Percentiles rank a stretch among this genome's conserved stretches.
These are phyloP conservation scores for Fusarium praegraminearum DNA, from an alignment of 2,329 filamentous ascomycete genomes.

Conservation along the genomic window DNA sequence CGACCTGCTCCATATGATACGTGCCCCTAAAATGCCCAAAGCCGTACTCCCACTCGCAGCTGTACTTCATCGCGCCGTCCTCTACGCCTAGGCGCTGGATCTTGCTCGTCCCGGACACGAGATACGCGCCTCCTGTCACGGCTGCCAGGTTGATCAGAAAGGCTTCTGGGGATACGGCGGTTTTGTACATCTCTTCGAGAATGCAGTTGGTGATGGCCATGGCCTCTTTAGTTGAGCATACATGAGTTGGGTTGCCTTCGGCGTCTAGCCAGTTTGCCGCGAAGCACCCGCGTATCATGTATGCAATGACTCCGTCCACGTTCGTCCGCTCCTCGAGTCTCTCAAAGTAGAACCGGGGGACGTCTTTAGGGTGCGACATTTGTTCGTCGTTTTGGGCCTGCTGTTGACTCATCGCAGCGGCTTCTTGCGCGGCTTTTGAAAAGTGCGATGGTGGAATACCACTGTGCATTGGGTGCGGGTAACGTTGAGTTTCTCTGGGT, in stretches of 20 bases:
- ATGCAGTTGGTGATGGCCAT: constrained; percentile 65
- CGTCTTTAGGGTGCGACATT: constrained; percentile 21
- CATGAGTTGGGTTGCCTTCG: constrained; percentile 56
- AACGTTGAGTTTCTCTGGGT: not conserved
- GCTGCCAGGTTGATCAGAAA: constrained; percentile 71
- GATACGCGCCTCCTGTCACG: constrained; percentile 64
- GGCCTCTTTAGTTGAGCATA: constrained; percentile 65
- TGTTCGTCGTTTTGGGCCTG: constrained; percentile 10
- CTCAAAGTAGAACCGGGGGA: constrained; percentile 53
- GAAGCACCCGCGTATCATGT: constrained; percentile 64
- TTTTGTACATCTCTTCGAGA: constrained; percentile 65
- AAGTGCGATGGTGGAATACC: constrained; percentile 29
- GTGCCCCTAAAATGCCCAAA: constrained; percentile 65
- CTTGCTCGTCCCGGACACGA: constrained; percentile 59
- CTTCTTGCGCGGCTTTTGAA: constrained; percentile 40
- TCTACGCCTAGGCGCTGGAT: constrained; percentile 59
- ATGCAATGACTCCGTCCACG: constrained; percentile 66
- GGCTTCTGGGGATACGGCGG: constrained; percentile 63
- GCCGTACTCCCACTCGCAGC: constrained; percentile 66
- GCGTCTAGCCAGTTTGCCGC: constrained; percentile 65
- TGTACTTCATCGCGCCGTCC: constrained; percentile 60
- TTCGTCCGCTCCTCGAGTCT: constrained; percentile 63
- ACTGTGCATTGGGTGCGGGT: constrained; percentile 6
- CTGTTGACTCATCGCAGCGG: constrained; percentile 14
- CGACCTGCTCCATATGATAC: constrained; percentile 65